These are phyloP conservation scores for Aurantiochytrium sp. DNA, from an alignment of 108 stramenopile species.

Conservation along the genomic window DNA sequence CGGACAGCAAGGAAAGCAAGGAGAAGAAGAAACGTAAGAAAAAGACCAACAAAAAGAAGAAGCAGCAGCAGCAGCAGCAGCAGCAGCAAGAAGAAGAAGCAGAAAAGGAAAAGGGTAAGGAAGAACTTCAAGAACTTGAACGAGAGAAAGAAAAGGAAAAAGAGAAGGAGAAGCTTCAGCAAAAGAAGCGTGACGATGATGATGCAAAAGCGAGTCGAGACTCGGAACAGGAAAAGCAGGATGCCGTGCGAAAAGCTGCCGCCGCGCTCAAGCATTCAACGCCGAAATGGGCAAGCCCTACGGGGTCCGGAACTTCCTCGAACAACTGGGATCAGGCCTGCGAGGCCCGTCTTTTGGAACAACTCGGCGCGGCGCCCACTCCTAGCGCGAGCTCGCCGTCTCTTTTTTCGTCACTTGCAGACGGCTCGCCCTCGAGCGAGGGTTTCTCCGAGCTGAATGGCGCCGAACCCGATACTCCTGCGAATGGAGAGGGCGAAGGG, in stretches of 20 bases:
- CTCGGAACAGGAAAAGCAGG: background rate
- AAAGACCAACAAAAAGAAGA: background rate
- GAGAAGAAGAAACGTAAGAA: background rate
- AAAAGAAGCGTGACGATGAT: background rate
- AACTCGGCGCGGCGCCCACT: background rate
- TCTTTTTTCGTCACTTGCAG: background rate
- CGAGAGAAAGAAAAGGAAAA: background rate
- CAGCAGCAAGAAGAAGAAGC: background rate
- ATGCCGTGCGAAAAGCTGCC: background rate
- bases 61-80: background rate
- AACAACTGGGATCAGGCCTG: background rate
- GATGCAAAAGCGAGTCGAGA: background rate
- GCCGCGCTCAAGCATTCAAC: background rate
- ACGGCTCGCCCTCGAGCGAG: background rate
- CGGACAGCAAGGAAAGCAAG: background rate
- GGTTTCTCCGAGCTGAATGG: background rate
- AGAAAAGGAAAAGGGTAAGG: background rate
- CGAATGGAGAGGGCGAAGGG: background rate
- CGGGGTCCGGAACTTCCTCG: background rate
- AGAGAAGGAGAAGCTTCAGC: background rate
- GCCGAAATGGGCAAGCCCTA: background rate
- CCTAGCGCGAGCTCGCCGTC: too few species aligned
- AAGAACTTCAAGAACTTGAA: too few species aligned
- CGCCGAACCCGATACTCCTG: background rate
- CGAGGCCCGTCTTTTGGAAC: background rate